Conservation (phyloP, 495 filamentous ascomycete genomes). For the Penicillium flavigenum region DNA sequence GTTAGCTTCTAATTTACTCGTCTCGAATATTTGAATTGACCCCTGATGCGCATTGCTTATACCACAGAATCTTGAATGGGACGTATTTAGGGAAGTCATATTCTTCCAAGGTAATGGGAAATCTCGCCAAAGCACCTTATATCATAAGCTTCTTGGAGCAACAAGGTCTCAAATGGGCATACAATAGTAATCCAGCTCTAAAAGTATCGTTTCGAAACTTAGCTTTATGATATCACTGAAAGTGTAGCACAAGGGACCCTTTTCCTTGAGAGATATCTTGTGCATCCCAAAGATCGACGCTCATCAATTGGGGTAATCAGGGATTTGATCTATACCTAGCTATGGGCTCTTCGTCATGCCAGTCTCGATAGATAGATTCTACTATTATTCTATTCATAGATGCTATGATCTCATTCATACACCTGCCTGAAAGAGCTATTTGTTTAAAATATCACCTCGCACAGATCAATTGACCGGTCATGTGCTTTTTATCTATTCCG, state of each 20-base stretch:
- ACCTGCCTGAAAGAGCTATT: neutral
- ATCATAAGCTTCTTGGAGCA: neutral
- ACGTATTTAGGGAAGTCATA: neutral
- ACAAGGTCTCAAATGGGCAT: neutral
- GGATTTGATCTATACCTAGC: neutral
- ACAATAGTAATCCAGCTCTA: neutral
- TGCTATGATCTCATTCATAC: neutral
- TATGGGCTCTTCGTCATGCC: neutral
- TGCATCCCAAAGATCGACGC: neutral
- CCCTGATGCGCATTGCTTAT: neutral
- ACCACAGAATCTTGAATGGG: neutral
- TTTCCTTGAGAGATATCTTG: neutral
- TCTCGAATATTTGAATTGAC: neutral
- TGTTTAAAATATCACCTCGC: neutral
- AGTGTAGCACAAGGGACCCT: neutral
- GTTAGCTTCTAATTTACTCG: neutral
- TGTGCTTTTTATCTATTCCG: neutral
- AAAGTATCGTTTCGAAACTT: neutral
- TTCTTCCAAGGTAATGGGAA: neutral
- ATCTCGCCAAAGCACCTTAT: neutral
- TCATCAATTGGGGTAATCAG: neutral
- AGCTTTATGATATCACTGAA: neutral
- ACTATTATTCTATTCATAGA: neutral
- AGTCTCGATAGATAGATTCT: neutral
- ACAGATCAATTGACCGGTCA: neutral